Evolutionary conservation across 1,284 basidiomycete species (phyloP), one percentile per base, ranked within the genome.

Genomic region (Heterobasidion parviporum): DNA sequence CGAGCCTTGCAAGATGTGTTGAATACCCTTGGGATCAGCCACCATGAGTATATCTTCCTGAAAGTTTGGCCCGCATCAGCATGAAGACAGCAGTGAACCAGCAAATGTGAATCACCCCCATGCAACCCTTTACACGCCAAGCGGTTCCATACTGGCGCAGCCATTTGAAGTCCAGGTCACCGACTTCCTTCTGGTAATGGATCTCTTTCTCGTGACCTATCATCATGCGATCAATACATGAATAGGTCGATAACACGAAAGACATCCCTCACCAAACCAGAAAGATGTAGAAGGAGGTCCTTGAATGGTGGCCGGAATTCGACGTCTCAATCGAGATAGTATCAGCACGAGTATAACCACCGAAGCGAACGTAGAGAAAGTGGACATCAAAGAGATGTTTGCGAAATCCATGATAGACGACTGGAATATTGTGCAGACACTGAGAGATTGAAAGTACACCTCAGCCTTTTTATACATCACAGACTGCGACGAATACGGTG

Each of bases 1-100:
- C 1, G 61, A 57, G 36, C 65, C 66, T 12, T 67, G 67, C 9
- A 62, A 59, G 32, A 68, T 56, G 50, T 68, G 61, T 41, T 68
- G 64, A 14, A 67, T n/a, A 1, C 60, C 67, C 63, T 66, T 62
- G 6, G 64, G 63, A 52, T 65, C 64, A 3, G 60, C 56, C 7
- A 61, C 20, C 35, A 59, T 54, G n/a, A 63, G 57, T 6, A 45
- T n/a, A 16, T 62, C 60, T 38, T 52, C 47, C 63, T 60, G n/a
- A n/a, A 12, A 3, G 6, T 12, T 12, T 41, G 38, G n/a, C n/a
- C 38, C 38, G 38, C 12, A 41, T 41, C 10, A 41, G 38, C n/a
- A 41, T 41, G 3, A 3, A 41, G 38, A n/a, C 38, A 12, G 26
- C 5, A 26, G 26, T 26, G 26, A 26, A 41, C 38, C 38, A 41